Conservation (phyloP, 345 rosid genomes). For the Cardiospermum halicacabum region DNA sequence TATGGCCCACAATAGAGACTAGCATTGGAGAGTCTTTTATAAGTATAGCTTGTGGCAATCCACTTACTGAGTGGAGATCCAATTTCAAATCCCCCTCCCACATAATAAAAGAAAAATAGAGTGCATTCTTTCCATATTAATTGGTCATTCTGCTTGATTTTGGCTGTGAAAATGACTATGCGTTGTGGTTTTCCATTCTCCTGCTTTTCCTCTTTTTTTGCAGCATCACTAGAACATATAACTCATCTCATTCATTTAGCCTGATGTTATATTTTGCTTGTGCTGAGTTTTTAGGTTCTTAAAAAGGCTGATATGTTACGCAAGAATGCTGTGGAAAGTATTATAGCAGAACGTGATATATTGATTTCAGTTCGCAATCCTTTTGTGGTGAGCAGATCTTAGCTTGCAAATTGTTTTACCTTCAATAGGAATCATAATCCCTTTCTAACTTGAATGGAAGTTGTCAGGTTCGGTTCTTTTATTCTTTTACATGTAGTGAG, state of each 20-base stretch:
- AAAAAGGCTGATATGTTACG: slow-evolving; percentile 99
- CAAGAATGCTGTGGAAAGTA: slow-evolving; percentile 99
- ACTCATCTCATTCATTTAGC: not conserved
- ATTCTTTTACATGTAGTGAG: slow-evolving; percentile 98
- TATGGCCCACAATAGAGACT: too few relatives aligned
- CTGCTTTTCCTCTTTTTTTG: not conserved
- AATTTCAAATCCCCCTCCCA: too few relatives aligned
- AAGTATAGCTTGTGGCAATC: too few relatives aligned
- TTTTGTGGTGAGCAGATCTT: slow-evolving; percentile 95
- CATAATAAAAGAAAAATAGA: too few relatives aligned
- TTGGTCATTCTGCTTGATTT: not conserved
- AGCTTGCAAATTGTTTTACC: slow-evolving; percentile 26
- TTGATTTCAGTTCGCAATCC: slow-evolving; percentile 98
- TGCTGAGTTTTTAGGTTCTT: slow-evolving; percentile 61
- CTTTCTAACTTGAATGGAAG: slow-evolving; percentile 26
- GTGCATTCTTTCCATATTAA: not conserved
- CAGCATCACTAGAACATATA: not conserved
- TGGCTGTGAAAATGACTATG: not conserved
- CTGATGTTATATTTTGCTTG: slow-evolving; percentile 17
- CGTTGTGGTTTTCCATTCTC: not conserved
- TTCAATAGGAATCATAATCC: slow-evolving; percentile 18
- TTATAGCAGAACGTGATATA: slow-evolving; percentile 98
- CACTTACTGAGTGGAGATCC: too few relatives aligned
- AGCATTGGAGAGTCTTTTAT: too few relatives aligned
- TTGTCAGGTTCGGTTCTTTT: slow-evolving; percentile 96